Evolutionary conservation across 768 basidiomycete species (phyloP).

Genomic region (Amyloporia xantha): DNA sequence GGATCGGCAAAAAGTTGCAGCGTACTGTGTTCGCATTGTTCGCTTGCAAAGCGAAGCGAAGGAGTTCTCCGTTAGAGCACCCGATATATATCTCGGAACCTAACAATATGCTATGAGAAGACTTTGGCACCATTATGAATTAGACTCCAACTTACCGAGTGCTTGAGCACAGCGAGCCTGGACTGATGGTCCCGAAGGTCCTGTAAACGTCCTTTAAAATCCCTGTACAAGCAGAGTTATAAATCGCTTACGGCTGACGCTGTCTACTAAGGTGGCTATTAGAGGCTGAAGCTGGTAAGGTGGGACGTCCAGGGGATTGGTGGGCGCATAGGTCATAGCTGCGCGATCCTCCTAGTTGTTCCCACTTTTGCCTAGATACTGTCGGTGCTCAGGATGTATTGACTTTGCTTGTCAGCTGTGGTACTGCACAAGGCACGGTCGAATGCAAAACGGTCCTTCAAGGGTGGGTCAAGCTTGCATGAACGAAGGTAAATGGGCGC

Average conservation of each 20-base stretch:
- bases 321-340: slow-evolving; percentile 13
- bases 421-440: too few species aligned
- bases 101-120: slow-evolving; percentile 21
- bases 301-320: slow-evolving; percentile 35
- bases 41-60: slow-evolving; percentile 69
- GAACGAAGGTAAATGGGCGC: too few species aligned
- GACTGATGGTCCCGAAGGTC: slow-evolving; percentile 25
- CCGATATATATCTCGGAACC: slow-evolving; percentile 86
- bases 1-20: background rate
- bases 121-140: background rate
- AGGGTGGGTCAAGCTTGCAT: too few species aligned
- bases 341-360: too few species aligned
- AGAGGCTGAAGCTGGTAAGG: slow-evolving; percentile 46
- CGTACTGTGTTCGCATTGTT: slow-evolving; percentile 45
- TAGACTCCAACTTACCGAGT: slow-evolving; percentile 13
- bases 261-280: slow-evolving; percentile 13
- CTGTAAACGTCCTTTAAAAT: background rate
- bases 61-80: slow-evolving; percentile 75
- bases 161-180: slow-evolving; percentile 27
- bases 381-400: too few species aligned
- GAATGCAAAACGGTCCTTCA: too few species aligned
- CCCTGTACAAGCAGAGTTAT: slow-evolving; percentile 12
- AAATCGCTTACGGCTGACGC: slow-evolving; percentile 11
- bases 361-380: too few species aligned
- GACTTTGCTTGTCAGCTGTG: too few species aligned